phyloP scores from a whole-genome alignment of 352 stramenopile genomes.

The Phytophthora pistaciae region DNA sequence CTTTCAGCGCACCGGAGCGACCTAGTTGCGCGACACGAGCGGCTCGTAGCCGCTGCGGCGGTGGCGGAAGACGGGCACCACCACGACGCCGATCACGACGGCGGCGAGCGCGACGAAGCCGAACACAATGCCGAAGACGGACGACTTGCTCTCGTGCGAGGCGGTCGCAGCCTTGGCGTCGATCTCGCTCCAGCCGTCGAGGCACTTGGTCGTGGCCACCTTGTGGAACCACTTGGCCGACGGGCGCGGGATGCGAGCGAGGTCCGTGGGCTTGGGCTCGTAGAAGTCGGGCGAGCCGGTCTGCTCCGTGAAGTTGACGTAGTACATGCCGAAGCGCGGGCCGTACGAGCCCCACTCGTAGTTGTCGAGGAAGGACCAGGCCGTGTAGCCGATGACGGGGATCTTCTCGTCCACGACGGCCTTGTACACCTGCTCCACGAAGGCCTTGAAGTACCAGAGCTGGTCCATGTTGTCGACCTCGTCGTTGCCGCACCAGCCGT shows the following conservation, averaged over 20 bases:
- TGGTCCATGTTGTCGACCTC: constrained; percentile 56
- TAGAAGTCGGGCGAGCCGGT: constrained; percentile 36
- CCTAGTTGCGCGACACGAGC: constrained; percentile 30
- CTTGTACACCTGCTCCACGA: constrained; percentile 52
- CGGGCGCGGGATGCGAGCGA: constrained; percentile 46
- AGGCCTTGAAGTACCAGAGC: constrained; percentile 54
- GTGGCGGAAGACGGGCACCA: constrained; percentile 29
- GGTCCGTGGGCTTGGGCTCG: constrained; percentile 37
- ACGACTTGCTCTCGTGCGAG: constrained; percentile 23
- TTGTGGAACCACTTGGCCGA: constrained; percentile 54
- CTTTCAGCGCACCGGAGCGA: not conserved
- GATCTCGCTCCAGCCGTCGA: constrained; percentile 35
- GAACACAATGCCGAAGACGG: constrained; percentile 30
- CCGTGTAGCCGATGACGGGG: constrained; percentile 40
- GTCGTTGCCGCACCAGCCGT: constrained; percentile 54
- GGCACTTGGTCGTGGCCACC: constrained; percentile 40
- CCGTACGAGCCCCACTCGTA: constrained; percentile 58
- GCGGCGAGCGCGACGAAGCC: constrained; percentile 22
- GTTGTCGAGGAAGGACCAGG: constrained; percentile 53
- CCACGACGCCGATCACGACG: constrained; percentile 26
- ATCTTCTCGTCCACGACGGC: constrained; percentile 48
- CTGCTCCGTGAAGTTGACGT: constrained; percentile 63
- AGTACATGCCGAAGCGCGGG: constrained; percentile 71
- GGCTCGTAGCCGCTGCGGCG: constrained; percentile 37
- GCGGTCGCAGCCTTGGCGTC: constrained; percentile 18